Evolutionary conservation across 2,329 filamentous ascomycete species (phyloP), one percentile per base, ranked within the genome.

Genomic region (Chlorencoelia australis): DNA sequence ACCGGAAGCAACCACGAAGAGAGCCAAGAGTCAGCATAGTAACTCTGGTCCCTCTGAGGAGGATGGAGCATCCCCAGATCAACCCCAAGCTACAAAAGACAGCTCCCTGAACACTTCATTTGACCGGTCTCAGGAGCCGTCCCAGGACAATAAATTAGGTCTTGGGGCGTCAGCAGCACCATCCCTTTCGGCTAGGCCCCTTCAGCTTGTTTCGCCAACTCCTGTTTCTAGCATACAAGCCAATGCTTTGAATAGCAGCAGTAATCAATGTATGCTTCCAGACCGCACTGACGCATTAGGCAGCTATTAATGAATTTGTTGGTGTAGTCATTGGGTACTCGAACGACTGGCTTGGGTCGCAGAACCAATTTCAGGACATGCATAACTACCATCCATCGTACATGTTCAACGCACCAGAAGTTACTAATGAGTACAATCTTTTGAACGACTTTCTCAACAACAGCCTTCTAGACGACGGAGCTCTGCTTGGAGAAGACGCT

Each of bases 361-460:
- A 86, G 55, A 91, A 80, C 58, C 82, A 84, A 55, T 91, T 85
- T 60, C 82, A 93, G 67, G 87, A 95, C 61, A 91, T 95, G 79
- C 86, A 91, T 64, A 85, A 79, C 57, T 86, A 88, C 56, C 86
- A 95, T 63, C 82, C 85, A 41, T 91, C 84, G 55, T 96, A 91
- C 66, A 88, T 94, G 81, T 93, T 95, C 64, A 82, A 81, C 57
- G 76, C 78, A n/a, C 84, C 87, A 45, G 91, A 98, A 62, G 84
- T 95, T 51, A 88, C 83, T 43, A 91, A 91, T 63, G 91, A 98
- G 66, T 95, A 94, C 60, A 94, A 95, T 57, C 67, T 96, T 34
- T 75, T 98, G 55, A 94, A 93, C 66, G 89, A 98, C 60, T 96
- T 96, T 57, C 72, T 98, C 43, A 91, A 88, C 60, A 93, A 79